phyloP scores from a whole-genome alignment of 2,329 filamentous ascomycete species.

The Botrytis elliptica region DNA sequence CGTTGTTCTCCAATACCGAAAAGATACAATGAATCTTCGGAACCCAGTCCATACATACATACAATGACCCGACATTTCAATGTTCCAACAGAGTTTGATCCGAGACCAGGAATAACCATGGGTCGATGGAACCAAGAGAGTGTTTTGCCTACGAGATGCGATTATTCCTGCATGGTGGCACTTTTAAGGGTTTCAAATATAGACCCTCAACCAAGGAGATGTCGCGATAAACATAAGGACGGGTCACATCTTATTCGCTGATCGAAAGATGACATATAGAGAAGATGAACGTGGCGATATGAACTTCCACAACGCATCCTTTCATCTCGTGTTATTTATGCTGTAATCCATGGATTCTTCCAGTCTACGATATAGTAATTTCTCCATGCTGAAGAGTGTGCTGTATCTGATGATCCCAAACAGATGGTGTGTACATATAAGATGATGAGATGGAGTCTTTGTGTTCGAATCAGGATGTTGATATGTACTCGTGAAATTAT shows the following conservation, averaged over 20 bases:
- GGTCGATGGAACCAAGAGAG: background rate
- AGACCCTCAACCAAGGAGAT: conserved; percentile 3
- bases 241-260: background rate
- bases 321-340: conserved; percentile 15
- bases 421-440: background rate
- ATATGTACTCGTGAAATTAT: background rate
- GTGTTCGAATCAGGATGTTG: background rate
- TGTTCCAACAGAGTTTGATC: conserved; percentile 5
- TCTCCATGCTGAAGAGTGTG: background rate
- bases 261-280: background rate
- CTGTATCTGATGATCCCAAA: background rate
- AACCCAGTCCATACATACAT: background rate
- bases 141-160: background rate
- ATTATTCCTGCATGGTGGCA: conserved; percentile 9
- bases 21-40: background rate
- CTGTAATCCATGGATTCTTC: background rate
- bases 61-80: conserved; percentile 1
- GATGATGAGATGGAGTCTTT: background rate
- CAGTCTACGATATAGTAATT: background rate
- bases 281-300: conserved; percentile 7
- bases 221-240: background rate
- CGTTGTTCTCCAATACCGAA: background rate
- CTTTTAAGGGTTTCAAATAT: conserved; percentile 8
- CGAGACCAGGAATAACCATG: conserved; percentile 1
- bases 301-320: background rate